Evolutionary conservation across 1,284 basidiomycete genomes (phyloP).

Genomic region (Schizophyllum commune): DNA sequence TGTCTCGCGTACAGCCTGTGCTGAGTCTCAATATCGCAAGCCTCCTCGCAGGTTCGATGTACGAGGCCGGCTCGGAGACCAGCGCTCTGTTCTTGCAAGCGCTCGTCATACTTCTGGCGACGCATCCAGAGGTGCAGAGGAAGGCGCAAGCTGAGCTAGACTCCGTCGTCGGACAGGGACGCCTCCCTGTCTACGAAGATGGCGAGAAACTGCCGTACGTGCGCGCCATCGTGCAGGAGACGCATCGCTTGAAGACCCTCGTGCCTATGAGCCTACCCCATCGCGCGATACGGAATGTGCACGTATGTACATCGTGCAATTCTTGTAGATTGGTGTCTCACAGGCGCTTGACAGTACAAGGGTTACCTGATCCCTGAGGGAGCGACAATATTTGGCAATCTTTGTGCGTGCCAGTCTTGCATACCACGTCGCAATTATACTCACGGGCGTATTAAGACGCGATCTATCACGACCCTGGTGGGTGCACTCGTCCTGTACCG

Average conservation of each 20-base stretch:
- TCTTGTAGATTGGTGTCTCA: no score
- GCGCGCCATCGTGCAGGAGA: conserved; percentile 23
- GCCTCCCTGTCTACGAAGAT: conserved; percentile 24
- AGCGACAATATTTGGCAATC: conserved; percentile 17
- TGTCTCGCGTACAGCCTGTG: no score
- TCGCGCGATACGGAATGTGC: conserved; percentile 25
- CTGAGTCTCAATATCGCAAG: conserved; percentile 6
- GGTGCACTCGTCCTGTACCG: no score
- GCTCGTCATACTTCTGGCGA: conserved; percentile 29
- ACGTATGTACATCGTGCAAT: conserved; percentile 5
- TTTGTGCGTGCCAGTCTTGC: conserved; percentile 1
- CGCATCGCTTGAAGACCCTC: conserved; percentile 19
- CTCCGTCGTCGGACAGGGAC: conserved; percentile 17
- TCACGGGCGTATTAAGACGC: not conserved
- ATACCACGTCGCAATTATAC: no score
- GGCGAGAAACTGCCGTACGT: conserved; percentile 20
- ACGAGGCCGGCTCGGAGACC: conserved; percentile 15
- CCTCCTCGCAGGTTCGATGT: conserved; percentile 13
- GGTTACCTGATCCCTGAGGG: conserved; percentile 32
- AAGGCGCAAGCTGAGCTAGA: conserved; percentile 23
- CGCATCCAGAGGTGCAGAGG: conserved; percentile 19
- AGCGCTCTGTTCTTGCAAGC: conserved; percentile 11
- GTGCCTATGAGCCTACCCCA: conserved; percentile 23
- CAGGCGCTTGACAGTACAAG: conserved; percentile 12
- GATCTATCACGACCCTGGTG: not conserved